Base-by-base conservation (phyloP, 75 land plant species). In the Pinus tabuliformis region DNA sequence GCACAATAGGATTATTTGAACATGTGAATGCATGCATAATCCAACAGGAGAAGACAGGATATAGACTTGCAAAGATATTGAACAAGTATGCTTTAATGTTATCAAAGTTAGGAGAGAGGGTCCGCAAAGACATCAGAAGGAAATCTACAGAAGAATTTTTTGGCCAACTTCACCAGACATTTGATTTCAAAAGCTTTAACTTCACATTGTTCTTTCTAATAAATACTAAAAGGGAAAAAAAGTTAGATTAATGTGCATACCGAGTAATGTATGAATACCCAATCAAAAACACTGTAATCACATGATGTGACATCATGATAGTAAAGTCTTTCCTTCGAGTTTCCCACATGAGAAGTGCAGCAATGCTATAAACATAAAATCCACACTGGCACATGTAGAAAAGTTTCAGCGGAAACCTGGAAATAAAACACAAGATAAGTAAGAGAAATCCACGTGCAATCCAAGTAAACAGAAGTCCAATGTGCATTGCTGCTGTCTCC, bases 261-360 rank as follows among this genome's bases (percentile, higher is more conserved):
- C 99, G 83, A n/a, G 86, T 63, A 22, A 86, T 70, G 73, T 92
- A 95, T 52, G 99, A 97, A 73, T 76, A 84, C 2, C 78, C 79
- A 72, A 97, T 95, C 73, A 97, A 81, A 75, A 82, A 70, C 26
- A 89, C 80, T 26, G 99, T 97, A 59, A 97, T 77, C 58, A 97
- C 81, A 79, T 97, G 99, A 85, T 97, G 99, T 56, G 99, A 84
- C 93, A 97, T 88, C 98, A 92, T 97, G 13, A 97, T 89, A n/a
- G 79, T 28, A 73, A 97, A 97, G 82, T 97, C 99, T 72, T 95
- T 97, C 73, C 99, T 82, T 42, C 99, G 89, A 73, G 99, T 97
- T 73, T 97, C 99, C 99, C 99, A 97, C 24, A 77, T 76, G 15
- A 93, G 77, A 21, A 97, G 94, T 4, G 99, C 99, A 58, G 76